Base-by-base conservation (phyloP, 202 grass and related monocot species). In the Hordeum pubiflorum region DNA sequence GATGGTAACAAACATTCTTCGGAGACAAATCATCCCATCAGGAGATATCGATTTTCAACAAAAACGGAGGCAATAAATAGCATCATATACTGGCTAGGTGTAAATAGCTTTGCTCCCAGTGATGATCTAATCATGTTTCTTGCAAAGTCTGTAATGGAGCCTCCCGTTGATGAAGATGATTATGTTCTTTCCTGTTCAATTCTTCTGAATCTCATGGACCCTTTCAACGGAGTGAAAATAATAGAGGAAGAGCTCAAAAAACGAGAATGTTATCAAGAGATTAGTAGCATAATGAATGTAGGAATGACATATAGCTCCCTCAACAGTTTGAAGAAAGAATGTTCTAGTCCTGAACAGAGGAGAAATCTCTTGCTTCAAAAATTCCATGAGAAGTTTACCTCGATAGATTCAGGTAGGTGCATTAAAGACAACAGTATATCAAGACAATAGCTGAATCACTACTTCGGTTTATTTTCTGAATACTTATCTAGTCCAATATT, bases 271-370 rank as follows among this genome's bases (percentile, higher is more conserved):
- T 93, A 92, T 89, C 87, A 91, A 83, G 88, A 97, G 85, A 89
- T 97, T 73, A 89, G 84, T 85, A 94, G 84, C 72, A 84, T 97
- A 60, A 97, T 97, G 94, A 92, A 84, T 74, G 65, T 97, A 69
- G 94, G 94, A 69, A 94, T 94, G 92, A 69, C 58, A 84, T 97
- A 94, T 87, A 92, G 92, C 89, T 91, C 89, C 33, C 89, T 97
- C 81, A 94, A 94, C 58, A 94, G 89, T 93, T 87, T 84, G 61
- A 88, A 92, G 81, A 89, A 91, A 89, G 90, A 91, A 87, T 97
- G 90, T 66, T 87, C 86, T 32, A 88, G 68, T 77, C 90, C 90
- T 83, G 87, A 94, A 56, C 82, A 97, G 72, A 93, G 91, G 80
- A 97, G 95, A 88, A 87, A 91, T 72, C 56, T 97, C 48, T 78